phyloP scores from a whole-genome alignment of 2,329 filamentous ascomycete species.

The Emericellopsis cladophorae region DNA sequence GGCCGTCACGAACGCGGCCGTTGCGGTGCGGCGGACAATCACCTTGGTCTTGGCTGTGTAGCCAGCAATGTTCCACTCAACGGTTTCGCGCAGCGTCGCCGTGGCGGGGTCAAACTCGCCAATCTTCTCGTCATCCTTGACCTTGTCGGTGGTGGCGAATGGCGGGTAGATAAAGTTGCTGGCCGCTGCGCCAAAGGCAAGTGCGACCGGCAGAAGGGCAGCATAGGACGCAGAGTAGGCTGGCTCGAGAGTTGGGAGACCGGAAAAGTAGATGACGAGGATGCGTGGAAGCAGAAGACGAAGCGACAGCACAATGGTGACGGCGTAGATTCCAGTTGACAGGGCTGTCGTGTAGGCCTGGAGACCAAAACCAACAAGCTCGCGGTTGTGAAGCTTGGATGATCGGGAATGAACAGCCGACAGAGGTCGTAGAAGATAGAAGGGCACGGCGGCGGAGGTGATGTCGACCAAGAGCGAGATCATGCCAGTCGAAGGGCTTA shows the following conservation, averaged over 20 bases:
- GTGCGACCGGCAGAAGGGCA: conserved; percentile 45
- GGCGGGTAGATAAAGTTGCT: conserved; percentile 69
- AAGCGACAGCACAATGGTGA: conserved; percentile 59
- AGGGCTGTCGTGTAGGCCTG: conserved; percentile 54
- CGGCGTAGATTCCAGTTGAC: conserved; percentile 59
- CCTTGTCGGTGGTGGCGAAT: conserved; percentile 39
- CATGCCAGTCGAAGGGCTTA: conserved; percentile 48
- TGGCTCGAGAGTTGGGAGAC: conserved; percentile 53
- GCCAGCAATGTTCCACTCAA: conserved; percentile 63
- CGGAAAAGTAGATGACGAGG: conserved; percentile 65
- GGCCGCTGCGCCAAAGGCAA: conserved; percentile 54
- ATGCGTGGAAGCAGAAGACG: conserved; percentile 57
- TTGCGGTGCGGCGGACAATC: conserved; percentile 50
- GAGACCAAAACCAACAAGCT: conserved; percentile 53
- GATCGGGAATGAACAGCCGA: conserved; percentile 50
- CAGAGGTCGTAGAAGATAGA: conserved; percentile 58
- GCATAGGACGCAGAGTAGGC: conserved; percentile 52
- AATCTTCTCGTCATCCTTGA: conserved; percentile 32
- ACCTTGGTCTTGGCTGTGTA: conserved; percentile 50
- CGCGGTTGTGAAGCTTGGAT: conserved; percentile 41
- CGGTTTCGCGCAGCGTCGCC: conserved; percentile 55
- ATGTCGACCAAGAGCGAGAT: conserved; percentile 56
- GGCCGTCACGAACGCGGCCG: conserved; percentile 43
- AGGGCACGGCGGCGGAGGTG: conserved; percentile 57
- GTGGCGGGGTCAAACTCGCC: conserved; percentile 48